phyloP scores from a whole-genome alignment of 179 eudicot genomes.

The Spinacia oleracea region DNA sequence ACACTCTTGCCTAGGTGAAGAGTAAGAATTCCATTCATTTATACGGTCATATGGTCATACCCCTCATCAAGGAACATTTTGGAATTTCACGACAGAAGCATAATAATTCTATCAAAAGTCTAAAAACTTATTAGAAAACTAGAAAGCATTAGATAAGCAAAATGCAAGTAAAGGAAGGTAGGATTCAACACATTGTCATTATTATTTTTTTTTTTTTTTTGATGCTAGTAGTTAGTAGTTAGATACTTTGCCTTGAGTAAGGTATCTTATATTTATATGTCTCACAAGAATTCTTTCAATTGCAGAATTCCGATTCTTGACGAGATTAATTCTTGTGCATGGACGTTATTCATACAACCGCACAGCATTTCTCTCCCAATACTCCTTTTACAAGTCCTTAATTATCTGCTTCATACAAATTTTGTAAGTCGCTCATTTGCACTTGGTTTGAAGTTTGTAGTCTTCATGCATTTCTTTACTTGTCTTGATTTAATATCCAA shows the following conservation, averaged over 20 bases:
- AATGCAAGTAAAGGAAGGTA: no score
- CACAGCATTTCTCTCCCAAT: constrained; percentile 91
- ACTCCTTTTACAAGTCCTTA: constrained; percentile 92
- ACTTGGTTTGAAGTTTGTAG: constrained; percentile 4
- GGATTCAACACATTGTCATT: not conserved
- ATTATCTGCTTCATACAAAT: constrained; percentile 95
- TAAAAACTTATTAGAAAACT: no score
- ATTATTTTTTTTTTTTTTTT: no score
- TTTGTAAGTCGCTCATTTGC: constrained; percentile 55
- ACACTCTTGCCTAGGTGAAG: no score
- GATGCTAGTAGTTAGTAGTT: not conserved
- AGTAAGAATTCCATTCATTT: no score
- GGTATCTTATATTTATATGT: not conserved
- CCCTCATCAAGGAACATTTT: no score
- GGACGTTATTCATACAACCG: constrained; percentile 99
- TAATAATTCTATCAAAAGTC: no score
- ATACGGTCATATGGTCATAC: no score
- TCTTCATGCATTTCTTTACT: constrained; percentile 3
- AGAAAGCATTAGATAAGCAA: no score
- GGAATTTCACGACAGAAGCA: no score
- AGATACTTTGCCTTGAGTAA: not conserved
- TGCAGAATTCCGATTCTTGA: constrained; percentile 92
- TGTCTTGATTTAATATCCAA: constrained; percentile 9
- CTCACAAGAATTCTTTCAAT: constrained; percentile 16
- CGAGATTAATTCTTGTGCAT: constrained; percentile 92